Conservation (phyloP, 352 stramenopile species). For the Phytophthora chlamydospora region DNA sequence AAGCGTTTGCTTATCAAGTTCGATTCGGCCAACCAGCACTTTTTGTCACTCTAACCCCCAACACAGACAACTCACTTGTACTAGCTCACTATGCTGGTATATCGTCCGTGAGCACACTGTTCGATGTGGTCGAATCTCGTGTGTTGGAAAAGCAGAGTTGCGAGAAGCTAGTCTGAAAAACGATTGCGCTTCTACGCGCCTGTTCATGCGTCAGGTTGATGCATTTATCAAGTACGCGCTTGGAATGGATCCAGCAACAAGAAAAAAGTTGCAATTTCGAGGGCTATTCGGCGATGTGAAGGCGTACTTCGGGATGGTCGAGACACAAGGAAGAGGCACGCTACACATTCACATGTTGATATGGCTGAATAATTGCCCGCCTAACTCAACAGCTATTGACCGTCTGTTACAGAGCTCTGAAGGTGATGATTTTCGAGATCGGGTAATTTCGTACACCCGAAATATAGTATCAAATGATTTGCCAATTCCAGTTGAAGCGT, state of each 20-base stretch:
- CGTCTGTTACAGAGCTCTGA: background rate
- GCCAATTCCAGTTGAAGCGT: background rate
- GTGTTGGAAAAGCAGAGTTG: background rate
- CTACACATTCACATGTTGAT: constrained; percentile 7
- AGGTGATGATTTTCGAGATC: background rate
- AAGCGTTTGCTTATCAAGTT: background rate
- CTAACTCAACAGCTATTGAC: constrained; percentile 5
- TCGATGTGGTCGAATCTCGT: background rate
- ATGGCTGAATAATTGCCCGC: constrained; percentile 4
- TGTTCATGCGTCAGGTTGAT: constrained; percentile 6
- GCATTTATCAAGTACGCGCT: constrained; percentile 1
- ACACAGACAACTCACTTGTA: constrained; percentile 1
- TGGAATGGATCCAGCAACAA: background rate
- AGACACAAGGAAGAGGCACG: background rate
- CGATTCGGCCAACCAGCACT: background rate
- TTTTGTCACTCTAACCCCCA: background rate
- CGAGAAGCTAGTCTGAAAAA: background rate
- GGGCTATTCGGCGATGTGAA: background rate
- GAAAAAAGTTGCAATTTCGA: background rate
- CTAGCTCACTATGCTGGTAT: background rate
- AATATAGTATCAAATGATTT: constrained; percentile 4
- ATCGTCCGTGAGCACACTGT: background rate
- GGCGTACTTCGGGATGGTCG: constrained; percentile 1
- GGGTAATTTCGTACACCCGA: background rate
- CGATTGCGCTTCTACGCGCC: background rate